A percentile compares a stretch with the other conserved stretches of the same genome.
phyloP scores from a whole-genome alignment of 257 asterid genomes.

The Solanum sejunctum region DNA sequence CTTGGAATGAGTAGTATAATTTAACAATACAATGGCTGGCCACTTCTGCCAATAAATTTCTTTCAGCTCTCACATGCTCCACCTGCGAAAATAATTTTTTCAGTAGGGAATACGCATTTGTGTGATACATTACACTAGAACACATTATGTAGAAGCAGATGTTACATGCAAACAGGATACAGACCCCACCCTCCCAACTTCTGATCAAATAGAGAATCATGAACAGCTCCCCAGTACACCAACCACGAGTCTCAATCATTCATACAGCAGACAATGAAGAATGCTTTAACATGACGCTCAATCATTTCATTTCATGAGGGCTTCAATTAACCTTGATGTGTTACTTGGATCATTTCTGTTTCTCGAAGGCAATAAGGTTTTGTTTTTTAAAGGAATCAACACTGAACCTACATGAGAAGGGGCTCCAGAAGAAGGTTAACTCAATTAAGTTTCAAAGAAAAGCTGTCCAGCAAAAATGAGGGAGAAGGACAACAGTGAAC shows the following conservation, averaged over 20 bases:
- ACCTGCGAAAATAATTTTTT: conserved; percentile 12
- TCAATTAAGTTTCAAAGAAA: background rate
- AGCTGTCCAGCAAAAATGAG: background rate
- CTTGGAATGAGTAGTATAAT: conserved; percentile 18
- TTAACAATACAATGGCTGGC: conserved; percentile 17
- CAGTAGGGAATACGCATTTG: background rate
- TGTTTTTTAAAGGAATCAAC: background rate
- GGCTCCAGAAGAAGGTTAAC: background rate
- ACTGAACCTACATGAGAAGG: background rate
- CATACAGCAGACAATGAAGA: background rate
- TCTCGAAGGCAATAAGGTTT: background rate
- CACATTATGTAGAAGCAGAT: background rate
- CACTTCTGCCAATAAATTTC: conserved; percentile 17
- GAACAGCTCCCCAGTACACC: background rate
- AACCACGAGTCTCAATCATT: background rate
- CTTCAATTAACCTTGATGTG: background rate
- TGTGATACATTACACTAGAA: background rate
- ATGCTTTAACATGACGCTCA: background rate
- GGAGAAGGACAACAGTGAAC: background rate
- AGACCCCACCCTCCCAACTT: background rate
- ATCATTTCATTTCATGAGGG: background rate
- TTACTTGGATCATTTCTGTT: background rate
- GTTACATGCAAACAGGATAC: background rate
- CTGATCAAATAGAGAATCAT: background rate
- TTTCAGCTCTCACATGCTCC: conserved; percentile 18